phyloP scores from a whole-genome alignment of 306 rosid genomes.

The Abrus precatorius region DNA sequence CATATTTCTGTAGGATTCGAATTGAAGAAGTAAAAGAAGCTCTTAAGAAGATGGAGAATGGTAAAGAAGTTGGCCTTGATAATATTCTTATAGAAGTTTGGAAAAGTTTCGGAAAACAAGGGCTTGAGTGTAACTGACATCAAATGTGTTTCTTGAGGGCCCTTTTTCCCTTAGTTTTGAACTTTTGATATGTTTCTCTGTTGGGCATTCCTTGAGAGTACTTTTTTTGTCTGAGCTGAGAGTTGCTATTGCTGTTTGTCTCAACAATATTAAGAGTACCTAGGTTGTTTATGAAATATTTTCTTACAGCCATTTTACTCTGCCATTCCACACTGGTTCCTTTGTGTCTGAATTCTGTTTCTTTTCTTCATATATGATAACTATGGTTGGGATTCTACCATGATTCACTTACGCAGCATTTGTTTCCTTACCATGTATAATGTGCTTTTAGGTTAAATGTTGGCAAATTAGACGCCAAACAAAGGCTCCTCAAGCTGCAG shows the following conservation, averaged over 20 bases:
- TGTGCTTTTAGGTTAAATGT: conserved; percentile 82
- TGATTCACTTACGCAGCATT: background rate
- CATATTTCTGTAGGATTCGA: no score
- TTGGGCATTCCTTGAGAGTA: background rate
- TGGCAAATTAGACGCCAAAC: conserved; percentile 99
- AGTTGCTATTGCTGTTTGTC: background rate
- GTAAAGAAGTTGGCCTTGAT: no score
- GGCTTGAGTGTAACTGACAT: background rate
- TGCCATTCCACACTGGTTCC: background rate
- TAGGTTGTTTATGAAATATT: background rate
- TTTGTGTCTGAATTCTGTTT: conserved; percentile 9
- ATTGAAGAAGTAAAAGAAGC: no score
- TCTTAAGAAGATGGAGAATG: no score
- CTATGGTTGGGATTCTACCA: background rate
- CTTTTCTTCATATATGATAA: conserved; percentile 9
- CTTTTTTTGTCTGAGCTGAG: background rate
- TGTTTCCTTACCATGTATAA: background rate
- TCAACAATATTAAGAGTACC: background rate
- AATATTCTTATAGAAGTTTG: no score
- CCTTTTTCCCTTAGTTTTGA: background rate
- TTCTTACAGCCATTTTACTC: background rate
- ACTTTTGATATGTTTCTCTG: background rate
- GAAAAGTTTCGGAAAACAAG: no score
- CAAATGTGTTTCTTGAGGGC: background rate
- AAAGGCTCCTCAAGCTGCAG: conserved; percentile 99